These are phyloP conservation scores for Pestalotiopsis sp. DNA, from an alignment of 2,329 filamentous ascomycete genomes.

Conservation along the genomic window DNA sequence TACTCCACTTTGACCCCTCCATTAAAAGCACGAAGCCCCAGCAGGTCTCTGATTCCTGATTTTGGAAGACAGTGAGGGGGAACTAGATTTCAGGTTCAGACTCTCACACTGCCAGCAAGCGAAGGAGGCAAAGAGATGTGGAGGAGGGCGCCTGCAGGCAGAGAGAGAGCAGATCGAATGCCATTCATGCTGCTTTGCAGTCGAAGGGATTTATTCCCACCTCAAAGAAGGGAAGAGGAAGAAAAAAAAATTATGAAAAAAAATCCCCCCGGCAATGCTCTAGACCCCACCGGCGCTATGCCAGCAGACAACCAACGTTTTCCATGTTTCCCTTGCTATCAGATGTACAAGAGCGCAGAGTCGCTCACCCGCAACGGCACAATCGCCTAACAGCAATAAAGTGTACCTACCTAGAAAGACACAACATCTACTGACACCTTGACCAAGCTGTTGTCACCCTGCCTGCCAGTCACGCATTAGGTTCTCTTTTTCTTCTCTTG, in stretches of 20 bases:
- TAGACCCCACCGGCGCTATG: not conserved
- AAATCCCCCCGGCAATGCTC: not conserved
- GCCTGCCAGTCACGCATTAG: not conserved
- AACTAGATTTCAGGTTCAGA: not conserved
- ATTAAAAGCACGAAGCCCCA: not conserved
- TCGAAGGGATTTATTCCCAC: not conserved
- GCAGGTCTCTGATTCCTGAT: not conserved
- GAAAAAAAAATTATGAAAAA: not conserved
- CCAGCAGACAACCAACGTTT: not conserved
- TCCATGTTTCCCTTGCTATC: not conserved
- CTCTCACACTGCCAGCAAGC: not conserved
- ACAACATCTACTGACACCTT: constrained; percentile 4
- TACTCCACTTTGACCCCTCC: not conserved
- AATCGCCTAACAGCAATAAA: not conserved
- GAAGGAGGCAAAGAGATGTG: not conserved
- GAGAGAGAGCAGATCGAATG: not conserved
- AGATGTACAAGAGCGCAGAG: not conserved
- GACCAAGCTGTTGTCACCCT: constrained; percentile 2
- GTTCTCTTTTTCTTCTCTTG: not conserved
- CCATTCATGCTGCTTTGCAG: not conserved
- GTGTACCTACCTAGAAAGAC: not conserved
- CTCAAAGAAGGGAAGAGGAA: not conserved
- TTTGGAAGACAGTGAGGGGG: not conserved
- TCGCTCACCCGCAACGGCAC: not conserved
- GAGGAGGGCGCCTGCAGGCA: not conserved